Conservation (phyloP, 805 yeast genomes). For the Candida maesae region DNA sequence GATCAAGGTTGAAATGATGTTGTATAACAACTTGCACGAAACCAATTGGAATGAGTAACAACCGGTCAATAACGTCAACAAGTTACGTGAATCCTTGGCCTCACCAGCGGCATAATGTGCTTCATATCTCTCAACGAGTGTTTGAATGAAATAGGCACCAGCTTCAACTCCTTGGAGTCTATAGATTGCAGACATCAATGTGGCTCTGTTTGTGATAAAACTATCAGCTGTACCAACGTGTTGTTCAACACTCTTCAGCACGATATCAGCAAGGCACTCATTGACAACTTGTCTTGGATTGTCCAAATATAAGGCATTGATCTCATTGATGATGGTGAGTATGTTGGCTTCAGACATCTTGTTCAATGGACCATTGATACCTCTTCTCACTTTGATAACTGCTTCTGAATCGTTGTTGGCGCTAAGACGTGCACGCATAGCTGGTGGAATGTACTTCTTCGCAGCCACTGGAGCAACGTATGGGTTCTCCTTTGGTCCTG, state of each 20-base stretch:
- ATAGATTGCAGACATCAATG: conserved; percentile 70
- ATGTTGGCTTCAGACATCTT: conserved; percentile 87
- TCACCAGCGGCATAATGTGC: conserved; percentile 36
- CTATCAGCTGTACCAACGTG: conserved; percentile 72
- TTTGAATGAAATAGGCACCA: conserved; percentile 83
- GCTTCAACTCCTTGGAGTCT: conserved; percentile 80
- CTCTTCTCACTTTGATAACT: conserved; percentile 46
- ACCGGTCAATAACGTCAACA: conserved; percentile 70
- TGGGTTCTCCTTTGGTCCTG: conserved; percentile 60
- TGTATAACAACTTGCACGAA: conserved; percentile 72
- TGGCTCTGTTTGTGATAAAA: conserved; percentile 75
- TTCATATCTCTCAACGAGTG: conserved; percentile 68
- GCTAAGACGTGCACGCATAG: conserved; percentile 54
- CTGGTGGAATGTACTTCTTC: conserved; percentile 78
- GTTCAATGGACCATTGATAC: conserved; percentile 80
- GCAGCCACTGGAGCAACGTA: conserved; percentile 57
- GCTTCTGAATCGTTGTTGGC: conserved; percentile 41
- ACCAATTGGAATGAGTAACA: conserved; percentile 75
- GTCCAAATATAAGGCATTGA: conserved; percentile 57
- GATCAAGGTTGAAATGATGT: conserved; percentile 55
- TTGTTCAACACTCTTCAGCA: conserved; percentile 60
- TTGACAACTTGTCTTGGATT: conserved; percentile 81
- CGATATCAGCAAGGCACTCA: conserved; percentile 57
- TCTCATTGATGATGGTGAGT: conserved; percentile 60
- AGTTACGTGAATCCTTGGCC: conserved; percentile 55